Conservation (phyloP, 1,139 yeast species). For the Candida tropicalis region DNA sequence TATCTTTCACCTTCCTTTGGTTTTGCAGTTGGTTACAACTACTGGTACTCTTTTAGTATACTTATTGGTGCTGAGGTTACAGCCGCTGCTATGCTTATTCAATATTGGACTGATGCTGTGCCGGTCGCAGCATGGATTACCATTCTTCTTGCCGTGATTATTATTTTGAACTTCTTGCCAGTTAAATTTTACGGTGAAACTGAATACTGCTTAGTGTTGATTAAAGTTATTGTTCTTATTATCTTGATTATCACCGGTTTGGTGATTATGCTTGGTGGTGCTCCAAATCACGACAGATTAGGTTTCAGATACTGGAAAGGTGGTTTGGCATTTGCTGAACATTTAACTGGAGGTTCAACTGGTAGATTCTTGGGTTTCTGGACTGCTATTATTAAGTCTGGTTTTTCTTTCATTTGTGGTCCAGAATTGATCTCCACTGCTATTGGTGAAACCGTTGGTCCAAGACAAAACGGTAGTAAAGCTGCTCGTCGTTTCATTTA, state of each 20-base stretch:
- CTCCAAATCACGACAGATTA: constrained; percentile 59
- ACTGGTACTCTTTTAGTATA: constrained; percentile 52
- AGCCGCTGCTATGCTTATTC: constrained; percentile 53
- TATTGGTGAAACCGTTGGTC: constrained; percentile 48
- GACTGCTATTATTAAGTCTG: constrained; percentile 44
- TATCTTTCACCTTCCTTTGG: constrained; percentile 41
- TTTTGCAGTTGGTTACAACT: constrained; percentile 52
- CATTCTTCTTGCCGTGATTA: constrained; percentile 43
- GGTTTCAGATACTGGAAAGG: constrained; percentile 68
- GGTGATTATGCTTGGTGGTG: constrained; percentile 52
- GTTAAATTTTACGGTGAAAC: constrained; percentile 64
- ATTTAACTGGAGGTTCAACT: constrained; percentile 54
- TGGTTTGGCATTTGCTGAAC: constrained; percentile 51
- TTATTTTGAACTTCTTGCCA: constrained; percentile 43
- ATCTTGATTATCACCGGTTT: constrained; percentile 46
- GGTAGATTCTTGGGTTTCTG: constrained; percentile 52
- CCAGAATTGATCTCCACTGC: constrained; percentile 39
- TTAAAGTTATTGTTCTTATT: constrained; percentile 44
- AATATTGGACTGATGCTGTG: constrained; percentile 58
- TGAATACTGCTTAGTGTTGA: constrained; percentile 66
- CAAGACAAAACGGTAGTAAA: constrained; percentile 47
- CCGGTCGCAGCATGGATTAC: constrained; percentile 58
- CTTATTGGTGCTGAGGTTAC: constrained; percentile 54
- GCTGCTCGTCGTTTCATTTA: constrained; percentile 50
- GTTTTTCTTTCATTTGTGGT: constrained; percentile 42